phyloP scores from a whole-genome alignment of 306 rosid genomes.

The Inga laurina region DNA sequence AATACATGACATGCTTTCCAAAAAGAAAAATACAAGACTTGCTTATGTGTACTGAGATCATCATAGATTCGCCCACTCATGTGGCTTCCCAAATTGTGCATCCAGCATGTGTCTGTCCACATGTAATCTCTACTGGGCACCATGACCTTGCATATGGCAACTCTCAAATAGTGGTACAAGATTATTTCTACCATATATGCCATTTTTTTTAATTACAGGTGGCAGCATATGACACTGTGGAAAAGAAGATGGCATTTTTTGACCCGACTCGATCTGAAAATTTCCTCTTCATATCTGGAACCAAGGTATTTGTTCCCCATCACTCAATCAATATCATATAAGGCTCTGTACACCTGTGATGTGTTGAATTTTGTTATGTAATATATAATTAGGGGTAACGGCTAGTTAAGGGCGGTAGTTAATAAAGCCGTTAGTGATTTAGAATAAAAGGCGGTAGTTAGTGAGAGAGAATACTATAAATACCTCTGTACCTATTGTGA shows the following conservation, averaged over 20 bases:
- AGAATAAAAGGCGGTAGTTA: too few species aligned
- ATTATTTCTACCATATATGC: not conserved
- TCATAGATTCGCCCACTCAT: not conserved
- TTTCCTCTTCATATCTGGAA: constrained; percentile 95
- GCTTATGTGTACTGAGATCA: not conserved
- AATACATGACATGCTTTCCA: not conserved
- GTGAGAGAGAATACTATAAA: too few species aligned
- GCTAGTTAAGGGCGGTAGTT: too few species aligned
- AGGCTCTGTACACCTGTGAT: constrained; percentile 12
- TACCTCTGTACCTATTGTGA: too few species aligned
- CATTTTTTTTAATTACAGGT: constrained; percentile 59
- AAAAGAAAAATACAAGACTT: not conserved
- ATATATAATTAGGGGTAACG: too few species aligned
- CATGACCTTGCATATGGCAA: not conserved
- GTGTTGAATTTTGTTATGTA: not conserved
- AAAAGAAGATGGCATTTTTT: constrained; percentile 90
- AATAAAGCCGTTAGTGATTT: too few species aligned
- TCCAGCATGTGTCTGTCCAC: not conserved
- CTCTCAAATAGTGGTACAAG: constrained; percentile 1
- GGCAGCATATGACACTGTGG: constrained; percentile 87
- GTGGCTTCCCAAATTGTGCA: not conserved
- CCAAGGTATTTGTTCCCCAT: constrained; percentile 65
- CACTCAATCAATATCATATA: not conserved
- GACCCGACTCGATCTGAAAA: constrained; percentile 83
- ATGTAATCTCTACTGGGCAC: not conserved